phyloP scores from a whole-genome alignment of 441 rosid species.

The Viola pubescens region DNA sequence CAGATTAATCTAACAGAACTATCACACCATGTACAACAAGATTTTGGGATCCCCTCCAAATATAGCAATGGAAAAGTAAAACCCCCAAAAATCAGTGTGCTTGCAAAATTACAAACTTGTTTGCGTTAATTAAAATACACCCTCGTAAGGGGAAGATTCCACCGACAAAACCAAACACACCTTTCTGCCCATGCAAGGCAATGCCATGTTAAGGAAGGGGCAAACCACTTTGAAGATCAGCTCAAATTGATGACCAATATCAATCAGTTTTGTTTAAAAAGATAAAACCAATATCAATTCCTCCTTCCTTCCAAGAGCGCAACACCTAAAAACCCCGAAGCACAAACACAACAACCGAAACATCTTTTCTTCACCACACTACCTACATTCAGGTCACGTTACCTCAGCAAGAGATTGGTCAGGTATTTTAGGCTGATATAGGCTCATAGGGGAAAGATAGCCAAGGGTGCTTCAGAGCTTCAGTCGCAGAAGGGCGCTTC shows the following conservation, averaged over 20 bases:
- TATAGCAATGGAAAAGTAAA: slow-evolving; percentile 14
- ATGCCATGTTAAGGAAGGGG: slow-evolving; percentile 6
- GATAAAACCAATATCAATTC: slow-evolving; percentile 14
- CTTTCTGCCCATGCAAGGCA: slow-evolving; percentile 22
- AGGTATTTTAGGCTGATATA: slow-evolving; percentile 59
- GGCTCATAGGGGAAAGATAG: slow-evolving; percentile 82
- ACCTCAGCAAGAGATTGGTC: not conserved
- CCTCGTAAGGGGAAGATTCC: slow-evolving; percentile 17
- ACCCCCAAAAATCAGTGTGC: slow-evolving; percentile 22
- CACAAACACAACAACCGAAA: not conserved
- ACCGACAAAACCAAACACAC: slow-evolving; percentile 31
- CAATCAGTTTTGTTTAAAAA: slow-evolving; percentile 8
- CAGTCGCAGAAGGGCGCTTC: slow-evolving; percentile 84
- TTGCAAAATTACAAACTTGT: slow-evolving; percentile 33
- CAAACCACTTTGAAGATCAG: not conserved
- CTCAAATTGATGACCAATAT: slow-evolving; percentile 15
- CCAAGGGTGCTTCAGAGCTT: slow-evolving; percentile 93
- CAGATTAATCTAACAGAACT: slow-evolving; percentile 33
- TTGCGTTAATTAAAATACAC: slow-evolving; percentile 26
- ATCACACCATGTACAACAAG: slow-evolving; percentile 54
- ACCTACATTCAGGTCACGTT: no score
- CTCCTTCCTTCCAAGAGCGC: slow-evolving; percentile 16
- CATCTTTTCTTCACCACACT: slow-evolving; percentile 8
- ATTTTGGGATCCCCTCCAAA: slow-evolving; percentile 29
- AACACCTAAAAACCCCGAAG: not conserved